These are phyloP conservation scores for Tillandsia leiboldiana DNA, from an alignment of 176 grass and related monocot genomes.

Conservation along the genomic window DNA sequence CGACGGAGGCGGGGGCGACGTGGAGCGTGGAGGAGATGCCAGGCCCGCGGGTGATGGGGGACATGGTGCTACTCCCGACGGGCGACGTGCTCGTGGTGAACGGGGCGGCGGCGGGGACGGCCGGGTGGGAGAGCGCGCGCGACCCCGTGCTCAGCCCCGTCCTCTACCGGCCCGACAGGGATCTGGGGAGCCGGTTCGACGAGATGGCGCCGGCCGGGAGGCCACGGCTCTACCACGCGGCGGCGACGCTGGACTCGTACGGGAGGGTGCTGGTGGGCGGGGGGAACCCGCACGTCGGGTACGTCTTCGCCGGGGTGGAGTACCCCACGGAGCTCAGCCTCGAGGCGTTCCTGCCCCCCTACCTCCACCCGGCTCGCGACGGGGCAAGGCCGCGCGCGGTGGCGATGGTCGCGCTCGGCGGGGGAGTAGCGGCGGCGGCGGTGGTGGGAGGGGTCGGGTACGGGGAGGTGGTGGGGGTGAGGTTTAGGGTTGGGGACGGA, in stretches of 20 bases:
- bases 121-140: constrained; percentile 68
- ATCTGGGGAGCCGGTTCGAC: constrained; percentile 31
- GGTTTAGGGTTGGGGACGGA: constrained; percentile 31
- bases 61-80: constrained; percentile 77
- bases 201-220: constrained; percentile 12
- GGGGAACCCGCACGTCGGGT: constrained; percentile 73
- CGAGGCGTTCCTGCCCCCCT: constrained; percentile 69
- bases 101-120: constrained; percentile 44
- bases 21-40: constrained; percentile 87
- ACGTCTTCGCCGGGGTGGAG: constrained; percentile 50
- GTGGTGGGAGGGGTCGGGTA: constrained; percentile 39
- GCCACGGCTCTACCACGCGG: constrained; percentile 78
- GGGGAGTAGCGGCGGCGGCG: constrained; percentile 17
- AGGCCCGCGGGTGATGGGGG: constrained; percentile 43
- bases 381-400: constrained; percentile 25
- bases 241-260: constrained; percentile 47
- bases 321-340: constrained; percentile 78
- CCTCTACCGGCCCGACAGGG: constrained; percentile 33
- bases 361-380: constrained; percentile 37
- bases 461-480: constrained; percentile 28
- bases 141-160: constrained; percentile 49
- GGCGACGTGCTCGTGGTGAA: constrained; percentile 74
- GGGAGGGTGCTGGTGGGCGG: constrained; percentile 65
- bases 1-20: constrained; percentile 32
- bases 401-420: constrained; percentile 24